Conservation (phyloP, 140 eudicot species). For the Senecio squalidus region DNA sequence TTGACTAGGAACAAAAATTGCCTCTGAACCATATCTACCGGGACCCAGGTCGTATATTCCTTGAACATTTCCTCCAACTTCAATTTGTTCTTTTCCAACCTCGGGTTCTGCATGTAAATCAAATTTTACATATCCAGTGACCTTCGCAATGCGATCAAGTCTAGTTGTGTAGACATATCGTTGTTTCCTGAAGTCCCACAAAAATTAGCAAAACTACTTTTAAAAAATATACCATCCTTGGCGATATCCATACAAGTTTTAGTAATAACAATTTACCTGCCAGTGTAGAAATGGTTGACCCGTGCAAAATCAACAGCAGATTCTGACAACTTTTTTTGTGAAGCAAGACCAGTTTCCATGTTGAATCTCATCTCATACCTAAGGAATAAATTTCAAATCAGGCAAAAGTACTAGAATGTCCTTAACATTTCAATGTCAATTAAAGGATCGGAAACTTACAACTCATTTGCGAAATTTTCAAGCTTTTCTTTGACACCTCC, state of each 20-base stretch:
- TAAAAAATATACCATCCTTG: neutral
- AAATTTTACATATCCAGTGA: slow-evolving; percentile 77
- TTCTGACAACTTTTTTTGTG: slow-evolving; percentile 77
- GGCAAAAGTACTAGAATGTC: neutral
- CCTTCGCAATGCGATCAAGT: slow-evolving; percentile 74
- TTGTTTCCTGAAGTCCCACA: slow-evolving; percentile 65
- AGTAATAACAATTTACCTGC: slow-evolving; percentile 43
- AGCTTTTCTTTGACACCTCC: slow-evolving; percentile 50
- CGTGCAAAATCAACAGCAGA: slow-evolving; percentile 90
- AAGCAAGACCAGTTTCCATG: slow-evolving; percentile 81
- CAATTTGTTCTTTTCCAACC: slow-evolving; percentile 59
- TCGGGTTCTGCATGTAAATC: slow-evolving; percentile 86
- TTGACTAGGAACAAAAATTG: slow-evolving; percentile 68
- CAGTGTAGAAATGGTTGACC: slow-evolving; percentile 76
- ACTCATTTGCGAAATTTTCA: slow-evolving; percentile 66
- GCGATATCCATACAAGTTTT: neutral
- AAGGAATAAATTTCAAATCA: slow-evolving; percentile 10
- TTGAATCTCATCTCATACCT: slow-evolving; percentile 99
- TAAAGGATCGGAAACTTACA: slow-evolving; percentile 42
- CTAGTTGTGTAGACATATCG: slow-evolving; percentile 78
- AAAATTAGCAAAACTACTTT: neutral
- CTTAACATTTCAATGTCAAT: neutral
- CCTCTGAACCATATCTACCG: slow-evolving; percentile 91
- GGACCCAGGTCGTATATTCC: slow-evolving; percentile 84
- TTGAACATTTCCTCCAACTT: slow-evolving; percentile 83